Evolutionary conservation across 2,329 filamentous ascomycete genomes (phyloP).

Genomic region (Dothideomycetes sp.): DNA sequence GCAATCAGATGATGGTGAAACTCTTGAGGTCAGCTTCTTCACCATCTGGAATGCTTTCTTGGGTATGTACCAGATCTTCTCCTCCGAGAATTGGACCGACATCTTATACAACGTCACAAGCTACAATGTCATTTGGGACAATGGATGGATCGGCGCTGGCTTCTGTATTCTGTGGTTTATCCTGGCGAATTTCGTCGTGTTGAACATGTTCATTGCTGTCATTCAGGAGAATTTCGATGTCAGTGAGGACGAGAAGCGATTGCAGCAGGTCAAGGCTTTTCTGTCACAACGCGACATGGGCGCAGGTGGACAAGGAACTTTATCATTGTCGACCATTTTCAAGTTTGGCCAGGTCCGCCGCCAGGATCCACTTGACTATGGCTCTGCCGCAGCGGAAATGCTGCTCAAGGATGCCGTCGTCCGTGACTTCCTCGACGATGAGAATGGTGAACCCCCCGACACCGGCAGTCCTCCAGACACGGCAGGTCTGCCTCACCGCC

Average conservation of each 20-base stretch:
- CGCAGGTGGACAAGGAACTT: slow-evolving; percentile 52
- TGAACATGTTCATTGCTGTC: slow-evolving; percentile 99
- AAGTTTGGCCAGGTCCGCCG: slow-evolving; percentile 51
- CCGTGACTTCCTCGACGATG: slow-evolving; percentile 82
- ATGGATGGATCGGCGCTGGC: slow-evolving; percentile 84
- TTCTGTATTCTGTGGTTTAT: slow-evolving; percentile 96
- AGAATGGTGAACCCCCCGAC: slow-evolving; percentile 24
- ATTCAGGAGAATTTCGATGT: slow-evolving; percentile 99
- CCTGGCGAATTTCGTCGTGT: slow-evolving; percentile 82
- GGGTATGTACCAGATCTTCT: slow-evolving; percentile 94
- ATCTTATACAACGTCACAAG: slow-evolving; percentile 75
- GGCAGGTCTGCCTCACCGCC: neutral
- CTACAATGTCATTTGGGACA: slow-evolving; percentile 53
- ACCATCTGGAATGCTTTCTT: slow-evolving; percentile 93
- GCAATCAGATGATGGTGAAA: slow-evolving; percentile 48
- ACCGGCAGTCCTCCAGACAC: slow-evolving; percentile 1
- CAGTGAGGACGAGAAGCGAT: slow-evolving; percentile 91
- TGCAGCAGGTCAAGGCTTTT: slow-evolving; percentile 93
- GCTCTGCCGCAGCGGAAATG: slow-evolving; percentile 88
- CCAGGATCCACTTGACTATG: slow-evolving; percentile 82
- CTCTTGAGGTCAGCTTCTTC: slow-evolving; percentile 65
- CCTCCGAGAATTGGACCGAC: slow-evolving; percentile 89
- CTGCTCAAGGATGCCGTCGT: slow-evolving; percentile 92
- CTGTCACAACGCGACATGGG: slow-evolving; percentile 82
- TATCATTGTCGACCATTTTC: slow-evolving; percentile 58